Conservation (phyloP, 306 rosid genomes). For the Prunus mira region DNA sequence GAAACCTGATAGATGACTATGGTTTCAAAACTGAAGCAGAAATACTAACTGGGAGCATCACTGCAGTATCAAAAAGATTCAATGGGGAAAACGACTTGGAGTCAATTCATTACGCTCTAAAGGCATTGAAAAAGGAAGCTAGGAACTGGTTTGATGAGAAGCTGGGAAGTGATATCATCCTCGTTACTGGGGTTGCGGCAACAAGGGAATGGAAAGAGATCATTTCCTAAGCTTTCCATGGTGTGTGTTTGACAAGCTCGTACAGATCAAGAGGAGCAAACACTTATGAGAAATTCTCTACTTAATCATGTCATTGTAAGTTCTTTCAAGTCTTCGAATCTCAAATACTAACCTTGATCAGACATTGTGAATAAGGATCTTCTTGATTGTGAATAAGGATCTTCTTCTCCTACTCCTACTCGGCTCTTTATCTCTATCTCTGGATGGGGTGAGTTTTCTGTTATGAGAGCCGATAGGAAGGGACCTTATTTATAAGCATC, state of each 20-base stretch:
- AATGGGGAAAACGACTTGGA: constrained; percentile 48
- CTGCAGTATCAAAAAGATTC: constrained; percentile 48
- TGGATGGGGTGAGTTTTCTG: too few species aligned
- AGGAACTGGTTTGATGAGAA: constrained; percentile 27
- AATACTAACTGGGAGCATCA: constrained; percentile 53
- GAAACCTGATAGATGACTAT: constrained; percentile 62
- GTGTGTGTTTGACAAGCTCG: constrained; percentile 35
- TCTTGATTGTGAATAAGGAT: too few species aligned
- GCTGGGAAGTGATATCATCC: constrained; percentile 23
- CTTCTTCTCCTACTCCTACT: too few species aligned
- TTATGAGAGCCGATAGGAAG: too few species aligned
- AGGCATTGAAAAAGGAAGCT: constrained; percentile 37
- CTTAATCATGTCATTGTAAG: not conserved
- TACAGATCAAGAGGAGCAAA: constrained; percentile 24
- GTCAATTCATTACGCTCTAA: constrained; percentile 45
- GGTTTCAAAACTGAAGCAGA: constrained; percentile 68
- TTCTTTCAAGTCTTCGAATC: too few species aligned
- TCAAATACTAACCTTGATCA: too few species aligned
- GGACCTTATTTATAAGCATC: too few species aligned
- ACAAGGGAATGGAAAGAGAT: constrained; percentile 23
- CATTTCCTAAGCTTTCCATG: constrained; percentile 45
- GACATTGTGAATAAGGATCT: too few species aligned
- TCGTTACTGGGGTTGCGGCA: constrained; percentile 35
- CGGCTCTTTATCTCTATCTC: too few species aligned
- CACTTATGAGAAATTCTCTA: not conserved